Evolutionary conservation across 2,329 filamentous ascomycete species (phyloP), one percentile per base, ranked within the genome.

Genomic region (Thelonectria rubi): DNA sequence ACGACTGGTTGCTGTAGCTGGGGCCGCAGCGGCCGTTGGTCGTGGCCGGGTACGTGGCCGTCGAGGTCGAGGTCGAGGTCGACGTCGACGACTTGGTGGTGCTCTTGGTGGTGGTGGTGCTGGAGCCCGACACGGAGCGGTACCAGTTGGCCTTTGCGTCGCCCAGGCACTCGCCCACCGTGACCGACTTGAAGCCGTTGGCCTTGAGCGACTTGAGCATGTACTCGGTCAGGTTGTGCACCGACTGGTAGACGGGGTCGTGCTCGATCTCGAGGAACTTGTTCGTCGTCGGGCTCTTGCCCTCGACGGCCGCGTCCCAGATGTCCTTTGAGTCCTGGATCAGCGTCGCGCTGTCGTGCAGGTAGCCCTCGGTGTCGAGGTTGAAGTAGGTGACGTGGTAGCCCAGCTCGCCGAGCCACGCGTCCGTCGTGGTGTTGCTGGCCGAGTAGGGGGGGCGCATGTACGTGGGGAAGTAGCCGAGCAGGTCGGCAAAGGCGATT

Each of bases 311-410:
- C 1, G 64, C 62, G 43, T 77, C 75, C 71, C 74, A 80, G 24
- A 74, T 76, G 4, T 71, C 69, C 64, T 85, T 79, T 57, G 79
- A 82, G 9, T 77, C 68, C 57, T 77, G 74, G 65, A 87, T 86
- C 58, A 77, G 77, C 37, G 80, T 75, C 6, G 83, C 78, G 15
- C 75, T 76, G 55, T 82, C 78, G 67, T 87, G 82, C 55, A 86
- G 76, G 70, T 87, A 88, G 57, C 87, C 86, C 57, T 86, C 80
- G 3, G 86, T 88, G 69, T 89, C 86, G 46, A 88, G 76, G 70
- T 87, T 83, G 68, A 86, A 87, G 75, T 87, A 86, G 26, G 81
- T 80, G 69, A 87, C 70, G 69, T 87, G 84, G 73, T 88, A 88
- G n/a, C 82, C 83, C 6, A 87, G 66, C 24, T 75, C 73, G 14